A percentile compares a stretch with the other conserved stretches of the same genome.
These are phyloP conservation scores for Phytopythium delawarense DNA, from an alignment of 352 stramenopile genomes.

Conservation along the genomic window DNA sequence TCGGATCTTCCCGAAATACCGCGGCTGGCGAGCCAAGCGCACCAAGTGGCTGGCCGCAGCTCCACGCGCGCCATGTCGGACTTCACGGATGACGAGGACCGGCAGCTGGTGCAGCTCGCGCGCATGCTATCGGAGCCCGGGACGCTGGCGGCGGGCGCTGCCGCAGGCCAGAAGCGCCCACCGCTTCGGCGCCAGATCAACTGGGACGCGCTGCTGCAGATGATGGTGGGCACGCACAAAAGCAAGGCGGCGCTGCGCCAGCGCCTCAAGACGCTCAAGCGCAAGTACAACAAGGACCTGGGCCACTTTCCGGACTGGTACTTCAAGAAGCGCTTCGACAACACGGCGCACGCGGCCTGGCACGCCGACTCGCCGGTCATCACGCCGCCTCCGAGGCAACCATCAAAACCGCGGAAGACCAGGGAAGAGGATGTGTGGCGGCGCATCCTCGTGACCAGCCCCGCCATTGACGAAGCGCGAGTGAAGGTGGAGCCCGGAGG, in stretches of 20 bases:
- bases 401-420: neutral
- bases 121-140: conserved; percentile 5
- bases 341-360: neutral
- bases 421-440: neutral
- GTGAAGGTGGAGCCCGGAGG: no score
- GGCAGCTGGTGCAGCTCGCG: conserved; percentile 48
- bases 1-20: neutral
- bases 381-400: neutral
- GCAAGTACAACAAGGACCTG: conserved; percentile 30
- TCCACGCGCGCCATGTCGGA: conserved; percentile 29
- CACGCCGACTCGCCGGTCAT: neutral
- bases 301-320: conserved; percentile 34
- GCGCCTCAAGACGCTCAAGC: conserved; percentile 56
- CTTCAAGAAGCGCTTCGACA: conserved; percentile 19
- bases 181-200: conserved; percentile 14
- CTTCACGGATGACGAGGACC: conserved; percentile 53
- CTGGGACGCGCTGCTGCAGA: conserved; percentile 26
- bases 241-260: conserved; percentile 33
- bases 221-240: conserved; percentile 26
- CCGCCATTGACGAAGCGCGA: no score
- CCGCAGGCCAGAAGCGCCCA: no score
- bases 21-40: no score
- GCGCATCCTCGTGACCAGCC: neutral
- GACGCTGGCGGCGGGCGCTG: no score
- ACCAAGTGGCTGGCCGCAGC: no score